A percentile compares a stretch with the other conserved stretches of the same genome.
These are phyloP conservation scores for Coemansia sp. DNA, from an alignment of 192 early-diverging fungal species.

Conservation along the genomic window DNA sequence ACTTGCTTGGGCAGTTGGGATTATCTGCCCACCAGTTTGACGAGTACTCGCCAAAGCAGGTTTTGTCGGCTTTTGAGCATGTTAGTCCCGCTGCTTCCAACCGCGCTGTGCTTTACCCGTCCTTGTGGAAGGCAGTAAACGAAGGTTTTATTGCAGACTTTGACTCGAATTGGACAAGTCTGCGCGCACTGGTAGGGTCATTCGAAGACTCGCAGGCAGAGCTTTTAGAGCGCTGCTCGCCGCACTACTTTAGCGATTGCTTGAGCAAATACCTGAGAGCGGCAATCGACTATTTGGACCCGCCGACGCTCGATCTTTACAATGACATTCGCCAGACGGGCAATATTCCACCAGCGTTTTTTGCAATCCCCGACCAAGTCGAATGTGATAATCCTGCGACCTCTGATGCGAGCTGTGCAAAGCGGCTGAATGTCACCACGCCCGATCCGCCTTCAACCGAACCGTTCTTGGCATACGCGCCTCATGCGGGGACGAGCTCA, in stretches of 20 bases:
- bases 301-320: constrained; percentile 42
- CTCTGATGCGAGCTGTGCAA: background rate
- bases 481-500: background rate
- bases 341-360: constrained; percentile 38
- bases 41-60: constrained; percentile 18
- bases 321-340: constrained; percentile 31
- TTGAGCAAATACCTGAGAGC: constrained; percentile 24
- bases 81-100: constrained; percentile 15
- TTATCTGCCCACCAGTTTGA: constrained; percentile 26
- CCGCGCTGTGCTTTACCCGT: constrained; percentile 20
- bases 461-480: background rate
- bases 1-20: constrained; percentile 38
- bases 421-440: background rate
- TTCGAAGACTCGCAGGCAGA: constrained; percentile 10
- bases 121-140: constrained; percentile 24
- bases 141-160: constrained; percentile 12
- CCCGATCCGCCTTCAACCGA: background rate
- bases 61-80: constrained; percentile 21
- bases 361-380: constrained; percentile 23
- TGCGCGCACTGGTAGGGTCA: constrained; percentile 16
- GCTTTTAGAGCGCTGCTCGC: constrained; percentile 20
- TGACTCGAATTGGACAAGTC: constrained; percentile 19
- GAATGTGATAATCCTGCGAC: background rate
- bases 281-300: constrained; percentile 25
- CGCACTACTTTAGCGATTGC: constrained; percentile 26